Evolutionary conservation across 345 rosid genomes (phyloP), one percentile per base, ranked within the genome.

Genomic region (Eucalyptus curtisii): DNA sequence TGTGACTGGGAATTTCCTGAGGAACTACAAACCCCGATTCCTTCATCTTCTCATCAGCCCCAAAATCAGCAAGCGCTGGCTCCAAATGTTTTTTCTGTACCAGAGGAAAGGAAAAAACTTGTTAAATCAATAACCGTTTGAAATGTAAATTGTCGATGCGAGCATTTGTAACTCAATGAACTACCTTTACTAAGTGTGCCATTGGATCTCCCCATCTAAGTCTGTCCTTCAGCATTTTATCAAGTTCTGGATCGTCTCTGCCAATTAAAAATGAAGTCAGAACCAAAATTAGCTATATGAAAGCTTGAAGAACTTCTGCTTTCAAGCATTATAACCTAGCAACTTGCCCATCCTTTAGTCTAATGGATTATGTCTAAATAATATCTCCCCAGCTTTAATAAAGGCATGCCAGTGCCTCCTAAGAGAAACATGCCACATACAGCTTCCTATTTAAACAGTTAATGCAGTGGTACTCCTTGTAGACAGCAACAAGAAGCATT

Each of bases 221-320:
- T 91, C 95, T 93, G 6, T 97, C 96, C 93, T 93, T 98, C 91
- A 96, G 89, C 95, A 95, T 93, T 68, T 88, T 91, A 87, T 98
- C 98, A n/a, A 98, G 98, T 90, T 96, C 97, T 0, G 98, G 97
- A 91, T 98, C 99, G 90, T 97, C 99, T 91, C 99, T 97, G 94
- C 90, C 89, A 89, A 86, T 16, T 82, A 13, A 68, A 86, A 42
- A 88, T 44, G 89, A 82, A 86, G 3, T 19, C 86, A 89, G 81
- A 90, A 89, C 89, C 55, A 6, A 55, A 66, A 25, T 15, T 47
- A 90, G 49, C 19, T 45, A 40, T 19, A 76, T 47, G 87, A 53
- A 76, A 40, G 15, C 47, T 76, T 76, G 47, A 24, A 76, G 84
- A 68, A 85, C 42, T 85, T 66, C 45, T 17, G 71, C 37, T 47